A percentile compares a stretch with the other conserved stretches of the same genome.
These are phyloP conservation scores for Meyerozyma sp. DNA, from an alignment of 1,139 yeast species.

Conservation along the genomic window DNA sequence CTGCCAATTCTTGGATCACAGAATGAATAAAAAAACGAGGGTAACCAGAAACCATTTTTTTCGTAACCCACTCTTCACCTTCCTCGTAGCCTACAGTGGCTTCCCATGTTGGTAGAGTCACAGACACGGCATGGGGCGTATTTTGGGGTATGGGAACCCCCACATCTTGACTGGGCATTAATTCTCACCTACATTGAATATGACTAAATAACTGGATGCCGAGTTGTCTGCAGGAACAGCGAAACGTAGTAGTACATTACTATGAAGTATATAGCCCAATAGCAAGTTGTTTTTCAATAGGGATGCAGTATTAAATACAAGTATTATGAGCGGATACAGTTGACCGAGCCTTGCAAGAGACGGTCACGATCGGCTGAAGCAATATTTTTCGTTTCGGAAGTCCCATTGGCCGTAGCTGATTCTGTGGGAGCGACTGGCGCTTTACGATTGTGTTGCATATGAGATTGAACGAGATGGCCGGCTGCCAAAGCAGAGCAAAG, in stretches of 20 bases:
- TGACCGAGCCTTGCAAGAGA: conserved; percentile 64
- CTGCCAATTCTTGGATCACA: conserved; percentile 58
- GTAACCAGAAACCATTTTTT: conserved; percentile 79
- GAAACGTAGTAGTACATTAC: too few species aligned
- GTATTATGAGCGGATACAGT: conserved; percentile 45
- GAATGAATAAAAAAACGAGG: conserved; percentile 84
- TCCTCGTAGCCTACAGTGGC: conserved; percentile 91
- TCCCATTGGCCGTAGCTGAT: conserved; percentile 14
- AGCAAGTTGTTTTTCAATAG: not conserved
- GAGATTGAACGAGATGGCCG: conserved; percentile 96
- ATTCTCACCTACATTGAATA: not conserved
- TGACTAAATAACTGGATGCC: not conserved
- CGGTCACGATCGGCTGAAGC: conserved; percentile 41
- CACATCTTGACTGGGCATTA: conserved; percentile 34
- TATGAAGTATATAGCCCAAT: not conserved
- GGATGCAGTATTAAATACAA: not conserved
- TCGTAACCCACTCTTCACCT: conserved; percentile 80
- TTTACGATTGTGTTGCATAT: conserved; percentile 91
- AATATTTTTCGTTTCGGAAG: conserved; percentile 6
- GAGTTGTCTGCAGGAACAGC: too few species aligned
- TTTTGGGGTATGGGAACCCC: conserved; percentile 87
- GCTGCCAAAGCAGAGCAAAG: conserved; percentile 95
- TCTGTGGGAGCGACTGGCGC: conserved; percentile 40
- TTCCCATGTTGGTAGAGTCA: conserved; percentile 90
- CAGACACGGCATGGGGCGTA: conserved; percentile 89